These are phyloP conservation scores for Pseudocercospora pini-densiflorae DNA, from an alignment of 2,329 filamentous ascomycete genomes.

Conservation along the genomic window DNA sequence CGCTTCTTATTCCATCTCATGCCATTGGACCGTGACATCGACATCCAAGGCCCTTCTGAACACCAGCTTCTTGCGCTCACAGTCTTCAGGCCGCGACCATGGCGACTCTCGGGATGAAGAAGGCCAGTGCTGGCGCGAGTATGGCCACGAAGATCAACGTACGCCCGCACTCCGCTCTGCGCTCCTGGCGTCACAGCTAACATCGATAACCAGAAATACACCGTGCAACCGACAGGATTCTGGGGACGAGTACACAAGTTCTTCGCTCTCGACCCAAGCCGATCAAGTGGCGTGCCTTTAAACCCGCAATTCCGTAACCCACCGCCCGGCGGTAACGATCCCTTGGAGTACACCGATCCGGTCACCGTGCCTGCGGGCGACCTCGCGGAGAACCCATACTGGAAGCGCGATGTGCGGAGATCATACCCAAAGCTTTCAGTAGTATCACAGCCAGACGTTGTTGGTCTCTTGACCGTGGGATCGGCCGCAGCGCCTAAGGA, in stretches of 20 bases:
- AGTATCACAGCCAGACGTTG: constrained; percentile 82
- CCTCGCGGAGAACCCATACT: constrained; percentile 91
- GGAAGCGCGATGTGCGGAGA: constrained; percentile 88
- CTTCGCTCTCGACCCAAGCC: constrained; percentile 81
- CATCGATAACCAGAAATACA: constrained; percentile 77
- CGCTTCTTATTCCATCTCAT: constrained; percentile 4
- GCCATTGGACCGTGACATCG: constrained; percentile 18
- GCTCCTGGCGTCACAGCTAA: constrained; percentile 10
- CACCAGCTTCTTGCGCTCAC: constrained; percentile 3
- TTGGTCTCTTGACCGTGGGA: constrained; percentile 82
- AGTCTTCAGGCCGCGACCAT: constrained; percentile 12
- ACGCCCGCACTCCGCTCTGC: constrained; percentile 6
- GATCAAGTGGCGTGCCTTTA: constrained; percentile 88
- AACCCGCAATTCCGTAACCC: constrained; percentile 93
- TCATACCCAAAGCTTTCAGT: constrained; percentile 80
- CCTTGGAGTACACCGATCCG: constrained; percentile 76
- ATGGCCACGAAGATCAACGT: constrained; percentile 25
- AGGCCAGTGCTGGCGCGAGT: constrained; percentile 14
- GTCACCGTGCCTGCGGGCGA: constrained; percentile 84
- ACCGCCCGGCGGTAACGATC: constrained; percentile 73
- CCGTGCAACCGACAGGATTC: constrained; percentile 83
- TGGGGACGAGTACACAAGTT: constrained; percentile 82
- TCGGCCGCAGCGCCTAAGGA: constrained; percentile 80
- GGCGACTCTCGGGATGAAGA: constrained; percentile 18
- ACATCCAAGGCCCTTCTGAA: constrained; percentile 2